Conservation (phyloP, 768 basidiomycete species). For the Dacryopinax spathularia region DNA sequence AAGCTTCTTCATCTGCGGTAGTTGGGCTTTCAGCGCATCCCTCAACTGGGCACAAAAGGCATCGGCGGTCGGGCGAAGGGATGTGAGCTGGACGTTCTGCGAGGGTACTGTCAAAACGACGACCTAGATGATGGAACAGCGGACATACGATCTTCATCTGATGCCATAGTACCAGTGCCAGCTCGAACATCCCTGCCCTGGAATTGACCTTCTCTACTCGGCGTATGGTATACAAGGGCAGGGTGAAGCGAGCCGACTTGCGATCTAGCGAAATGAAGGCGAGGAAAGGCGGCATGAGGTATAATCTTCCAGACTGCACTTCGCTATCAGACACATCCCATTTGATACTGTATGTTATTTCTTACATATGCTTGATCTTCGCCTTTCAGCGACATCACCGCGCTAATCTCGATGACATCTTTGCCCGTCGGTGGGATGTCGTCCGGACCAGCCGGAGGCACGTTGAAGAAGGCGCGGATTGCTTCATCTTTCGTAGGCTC, state of each 20-base stretch:
- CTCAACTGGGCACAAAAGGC: constrained; percentile 80
- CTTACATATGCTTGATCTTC: constrained; percentile 87
- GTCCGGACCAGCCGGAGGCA: constrained; percentile 35
- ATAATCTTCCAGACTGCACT: constrained; percentile 74
- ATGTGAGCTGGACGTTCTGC: constrained; percentile 74
- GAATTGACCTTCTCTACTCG: constrained; percentile 89
- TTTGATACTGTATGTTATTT: not conserved
- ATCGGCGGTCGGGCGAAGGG: constrained; percentile 83
- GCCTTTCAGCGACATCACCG: constrained; percentile 71
- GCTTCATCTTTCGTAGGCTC: constrained; percentile 82
- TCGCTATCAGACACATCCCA: not conserved
- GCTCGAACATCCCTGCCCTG: constrained; percentile 87
- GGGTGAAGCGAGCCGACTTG: constrained; percentile 79
- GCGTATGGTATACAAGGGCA: constrained; percentile 83
- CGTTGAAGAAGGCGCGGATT: constrained; percentile 73
- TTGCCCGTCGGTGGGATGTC: constrained; percentile 10
- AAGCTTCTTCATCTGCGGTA: constrained; percentile 84
- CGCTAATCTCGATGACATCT: constrained; percentile 76
- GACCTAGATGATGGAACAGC: constrained; percentile 29
- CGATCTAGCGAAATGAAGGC: constrained; percentile 82
- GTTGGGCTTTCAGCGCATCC: constrained; percentile 75
- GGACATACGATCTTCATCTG: constrained; percentile 71
- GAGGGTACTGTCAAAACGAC: not conserved
- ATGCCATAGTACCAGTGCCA: constrained; percentile 88
- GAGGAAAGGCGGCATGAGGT: constrained; percentile 79